These are phyloP conservation scores for Russula griseocarnosa DNA, from an alignment of 768 basidiomycete genomes.

Conservation along the genomic window DNA sequence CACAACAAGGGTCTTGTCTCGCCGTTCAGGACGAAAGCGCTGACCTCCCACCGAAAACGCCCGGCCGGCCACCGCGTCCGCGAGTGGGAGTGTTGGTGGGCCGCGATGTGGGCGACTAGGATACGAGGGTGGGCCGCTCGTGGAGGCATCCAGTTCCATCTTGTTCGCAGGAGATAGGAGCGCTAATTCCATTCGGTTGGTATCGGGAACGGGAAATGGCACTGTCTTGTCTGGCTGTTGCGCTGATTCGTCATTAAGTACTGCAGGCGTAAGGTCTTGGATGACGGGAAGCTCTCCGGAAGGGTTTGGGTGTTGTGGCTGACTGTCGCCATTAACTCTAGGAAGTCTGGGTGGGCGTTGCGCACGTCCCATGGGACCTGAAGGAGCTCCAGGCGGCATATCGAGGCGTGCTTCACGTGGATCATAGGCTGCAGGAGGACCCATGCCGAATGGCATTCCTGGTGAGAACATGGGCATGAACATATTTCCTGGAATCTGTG, in stretches of 20 bases:
- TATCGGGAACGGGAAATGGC: neutral
- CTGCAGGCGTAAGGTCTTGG: constrained; percentile 70
- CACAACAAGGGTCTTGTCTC: constrained; percentile 82
- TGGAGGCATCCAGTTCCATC: constrained; percentile 34
- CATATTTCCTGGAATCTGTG: constrained; percentile 42
- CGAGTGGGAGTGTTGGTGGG: constrained; percentile 27
- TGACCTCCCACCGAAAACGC: constrained; percentile 67
- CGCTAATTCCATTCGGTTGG: constrained; percentile 8
- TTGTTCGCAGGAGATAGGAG: constrained; percentile 16
- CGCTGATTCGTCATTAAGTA: constrained; percentile 32
- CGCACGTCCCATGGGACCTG: constrained; percentile 36
- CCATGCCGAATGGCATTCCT: constrained; percentile 55
- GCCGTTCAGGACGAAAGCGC: constrained; percentile 61
- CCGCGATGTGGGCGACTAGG: constrained; percentile 22
- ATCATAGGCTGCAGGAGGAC: constrained; percentile 56
- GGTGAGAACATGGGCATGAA: constrained; percentile 68
- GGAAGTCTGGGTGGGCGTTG: constrained; percentile 57
- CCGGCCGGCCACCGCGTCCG: constrained; percentile 44
- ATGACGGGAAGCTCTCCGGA: constrained; percentile 80
- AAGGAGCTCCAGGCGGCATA: constrained; percentile 52
- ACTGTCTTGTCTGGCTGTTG: constrained; percentile 13
- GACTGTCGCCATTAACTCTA: constrained; percentile 46
- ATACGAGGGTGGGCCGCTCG: constrained; percentile 34
- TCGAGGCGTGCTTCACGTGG: constrained; percentile 78
- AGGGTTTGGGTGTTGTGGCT: constrained; percentile 37